Base-by-base conservation (phyloP, 148 eudicot species). In the Pharnaceum exiguum region DNA sequence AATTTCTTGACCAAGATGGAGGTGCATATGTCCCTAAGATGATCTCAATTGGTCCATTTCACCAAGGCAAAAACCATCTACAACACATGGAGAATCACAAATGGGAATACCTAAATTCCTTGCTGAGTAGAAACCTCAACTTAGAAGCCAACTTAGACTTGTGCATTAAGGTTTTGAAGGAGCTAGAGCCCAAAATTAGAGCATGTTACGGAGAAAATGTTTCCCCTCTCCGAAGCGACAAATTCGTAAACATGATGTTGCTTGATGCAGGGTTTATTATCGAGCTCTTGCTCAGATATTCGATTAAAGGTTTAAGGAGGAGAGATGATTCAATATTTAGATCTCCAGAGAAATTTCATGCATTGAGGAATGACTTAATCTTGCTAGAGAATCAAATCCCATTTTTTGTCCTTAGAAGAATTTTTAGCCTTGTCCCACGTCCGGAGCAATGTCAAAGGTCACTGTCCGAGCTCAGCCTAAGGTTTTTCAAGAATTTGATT, bases 331-430 rank as follows among this genome's bases (percentile, higher is more conserved):
- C 72, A 0, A 52, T 71, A 37, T 78, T 80, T 49, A 55, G 28
- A 26, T 21, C 66, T 10, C 43, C 44, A 2, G 75, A 73, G 8
- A 50, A 7, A 30, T 60, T 78, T 25, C 58, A 59, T 44, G 48
- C 2, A 1, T 8, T 84, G 43, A 78, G 77, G 42, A 47, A 65
- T 32, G 90, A 84, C 70, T 12, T 84, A 42, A 69, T 74, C 5
- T 64, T 81, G 62, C 77, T 77, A 3, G 84, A 84, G 47, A 84
- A 84, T 32, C 90, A 84, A 45, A 58, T 84, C 6, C 90, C 90
- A 1, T 84, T 81, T 37, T 78, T 78, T 21, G 47, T 81, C 17
- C 57, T 84, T 23, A 52, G 73, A 1, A 55, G 60, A 9, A 52
- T 84, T 13, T 84, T 62, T 48, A 33, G 38, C 52, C 37, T 78